Evolutionary conservation across 257 asterid species (phyloP).

Genomic region (Agastache rugosa): DNA sequence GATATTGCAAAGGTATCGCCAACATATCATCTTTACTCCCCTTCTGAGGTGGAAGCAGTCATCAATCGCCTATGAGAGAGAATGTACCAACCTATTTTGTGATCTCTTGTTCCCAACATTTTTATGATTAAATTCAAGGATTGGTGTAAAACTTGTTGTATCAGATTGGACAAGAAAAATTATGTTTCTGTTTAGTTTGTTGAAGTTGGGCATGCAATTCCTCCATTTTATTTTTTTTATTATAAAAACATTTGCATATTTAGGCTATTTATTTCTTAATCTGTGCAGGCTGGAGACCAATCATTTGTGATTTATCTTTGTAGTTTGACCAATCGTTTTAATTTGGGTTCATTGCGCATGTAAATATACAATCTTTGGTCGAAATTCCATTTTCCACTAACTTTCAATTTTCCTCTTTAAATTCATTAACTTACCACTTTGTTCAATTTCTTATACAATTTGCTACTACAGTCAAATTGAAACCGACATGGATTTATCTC

Average conservation of each 20-base stretch:
- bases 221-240: neutral
- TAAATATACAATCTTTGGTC: too few relatives aligned
- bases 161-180: neutral
- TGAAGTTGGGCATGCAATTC: neutral
- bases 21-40: conserved; percentile 78
- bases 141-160: neutral
- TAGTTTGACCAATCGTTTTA: too few relatives aligned
- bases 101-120: neutral
- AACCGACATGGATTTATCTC: too few relatives aligned
- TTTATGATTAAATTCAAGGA: neutral
- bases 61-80: conserved; percentile 63
- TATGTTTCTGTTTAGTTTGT: neutral
- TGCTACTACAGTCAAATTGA: too few relatives aligned
- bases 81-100: conserved; percentile 8
- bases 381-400: too few relatives aligned
- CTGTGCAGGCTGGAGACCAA: too few relatives aligned
- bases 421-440: too few relatives aligned
- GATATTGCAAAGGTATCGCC: conserved; percentile 91
- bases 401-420: too few relatives aligned
- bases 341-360: too few relatives aligned
- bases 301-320: too few relatives aligned
- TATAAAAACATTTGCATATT: neutral
- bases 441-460: too few relatives aligned
- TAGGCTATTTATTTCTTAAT: neutral
- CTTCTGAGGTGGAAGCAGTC: conserved; percentile 84